Percentiles rank a stretch among this genome's conserved stretches.
Conservation (phyloP, 371 early-diverging fungal species). For the Mucor indicus region DNA sequence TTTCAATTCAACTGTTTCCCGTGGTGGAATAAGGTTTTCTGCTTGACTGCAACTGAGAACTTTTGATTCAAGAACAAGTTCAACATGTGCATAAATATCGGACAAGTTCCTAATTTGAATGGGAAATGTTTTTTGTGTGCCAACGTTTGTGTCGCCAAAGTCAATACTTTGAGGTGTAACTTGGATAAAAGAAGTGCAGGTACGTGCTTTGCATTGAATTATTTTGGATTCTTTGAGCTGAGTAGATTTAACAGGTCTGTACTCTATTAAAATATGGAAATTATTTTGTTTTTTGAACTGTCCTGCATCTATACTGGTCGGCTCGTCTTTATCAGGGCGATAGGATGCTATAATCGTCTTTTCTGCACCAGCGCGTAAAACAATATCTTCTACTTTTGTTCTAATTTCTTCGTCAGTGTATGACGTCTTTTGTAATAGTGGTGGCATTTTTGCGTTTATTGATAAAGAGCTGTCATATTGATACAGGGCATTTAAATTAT, state of each 20-base stretch:
- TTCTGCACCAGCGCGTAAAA: conserved; percentile 81
- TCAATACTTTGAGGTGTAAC: conserved; percentile 77
- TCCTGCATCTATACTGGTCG: conserved; percentile 63
- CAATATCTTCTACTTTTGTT: conserved; percentile 81
- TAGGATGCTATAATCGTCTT: conserved; percentile 78
- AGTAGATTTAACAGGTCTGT: conserved; percentile 53
- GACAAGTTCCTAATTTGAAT: conserved; percentile 81
- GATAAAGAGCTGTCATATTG: not conserved
- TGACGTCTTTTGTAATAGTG: not conserved
- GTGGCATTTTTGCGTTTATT: not conserved
- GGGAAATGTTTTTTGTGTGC: conserved; percentile 82
- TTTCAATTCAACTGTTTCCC: conserved; percentile 76
- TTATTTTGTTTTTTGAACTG: conserved; percentile 64
- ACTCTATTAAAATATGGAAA: conserved; percentile 74
- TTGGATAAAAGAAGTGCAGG: conserved; percentile 90
- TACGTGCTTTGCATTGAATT: conserved; percentile 85
- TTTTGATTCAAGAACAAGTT: conserved; percentile 88
- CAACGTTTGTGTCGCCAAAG: conserved; percentile 94
- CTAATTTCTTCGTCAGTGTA: conserved; percentile 20
- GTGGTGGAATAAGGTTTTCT: conserved; percentile 81
- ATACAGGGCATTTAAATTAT: conserved; percentile 7
- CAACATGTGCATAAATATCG: conserved; percentile 81
- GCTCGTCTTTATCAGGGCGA: conserved; percentile 61
- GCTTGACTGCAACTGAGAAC: conserved; percentile 81
- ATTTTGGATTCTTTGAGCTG: conserved; percentile 71